Conservation (phyloP, 1,284 basidiomycete species). For the Anthracocystis walkeri region DNA sequence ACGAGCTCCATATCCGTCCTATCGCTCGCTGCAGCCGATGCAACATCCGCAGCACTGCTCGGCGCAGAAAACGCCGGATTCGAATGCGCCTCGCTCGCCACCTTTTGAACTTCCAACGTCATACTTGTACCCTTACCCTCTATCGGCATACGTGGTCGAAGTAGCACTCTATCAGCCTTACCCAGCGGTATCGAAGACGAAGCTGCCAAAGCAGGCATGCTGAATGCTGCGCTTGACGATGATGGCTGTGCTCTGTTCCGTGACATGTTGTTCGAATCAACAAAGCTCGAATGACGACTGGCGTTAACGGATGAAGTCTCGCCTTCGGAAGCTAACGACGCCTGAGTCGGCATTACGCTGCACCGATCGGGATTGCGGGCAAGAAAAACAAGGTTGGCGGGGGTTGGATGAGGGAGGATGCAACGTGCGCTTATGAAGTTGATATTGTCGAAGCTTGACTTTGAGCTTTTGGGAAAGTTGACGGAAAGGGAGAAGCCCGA, state of each 20-base stretch:
- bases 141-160: conserved; percentile 26
- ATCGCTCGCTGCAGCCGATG: conserved; percentile 45
- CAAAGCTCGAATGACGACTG: neutral
- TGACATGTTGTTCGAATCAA: neutral
- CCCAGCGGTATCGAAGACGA: conserved; percentile 12
- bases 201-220: neutral
- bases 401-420: neutral
- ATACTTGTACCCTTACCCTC: conserved; percentile 13
- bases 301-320: conserved; percentile 10
- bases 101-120: conserved; percentile 7
- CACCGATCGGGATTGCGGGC: neutral
- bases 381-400: conserved; percentile 1
- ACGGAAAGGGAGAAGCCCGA: neutral
- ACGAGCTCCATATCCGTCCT: conserved; percentile 85
- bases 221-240: neutral
- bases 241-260: neutral
- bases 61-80: neutral
- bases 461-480: neutral
- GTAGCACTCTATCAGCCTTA: conserved; percentile 17
- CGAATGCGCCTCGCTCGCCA: neutral
- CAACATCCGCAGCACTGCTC: neutral
- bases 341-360: conserved; percentile 12
- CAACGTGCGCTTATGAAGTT: neutral
- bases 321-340: neutral
- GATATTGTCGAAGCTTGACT: neutral